phyloP scores from a whole-genome alignment of 495 filamentous ascomycete genomes.

The Penicillium nucicola region DNA sequence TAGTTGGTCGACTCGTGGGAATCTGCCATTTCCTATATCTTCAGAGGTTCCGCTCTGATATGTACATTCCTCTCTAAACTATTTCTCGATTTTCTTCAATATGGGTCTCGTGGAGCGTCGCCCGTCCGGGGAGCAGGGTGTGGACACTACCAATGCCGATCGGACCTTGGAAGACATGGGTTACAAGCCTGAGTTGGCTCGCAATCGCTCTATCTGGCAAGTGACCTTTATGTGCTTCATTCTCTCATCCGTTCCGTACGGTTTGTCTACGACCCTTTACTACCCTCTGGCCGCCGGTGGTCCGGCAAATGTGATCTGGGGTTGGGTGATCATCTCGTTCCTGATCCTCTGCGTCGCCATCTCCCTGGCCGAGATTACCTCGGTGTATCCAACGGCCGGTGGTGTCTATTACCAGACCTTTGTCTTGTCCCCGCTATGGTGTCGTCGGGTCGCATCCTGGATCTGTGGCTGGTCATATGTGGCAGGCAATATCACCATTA shows the following conservation, averaged over 20 bases:
- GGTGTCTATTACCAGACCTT: constrained; percentile 72
- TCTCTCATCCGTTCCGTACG: constrained; percentile 55
- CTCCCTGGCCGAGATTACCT: constrained; percentile 67
- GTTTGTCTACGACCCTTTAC: constrained; percentile 61
- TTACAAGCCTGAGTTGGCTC: constrained; percentile 52
- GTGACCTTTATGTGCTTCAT: constrained; percentile 41
- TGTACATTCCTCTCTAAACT: not conserved
- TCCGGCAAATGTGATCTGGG: constrained; percentile 61
- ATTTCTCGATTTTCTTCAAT: not conserved
- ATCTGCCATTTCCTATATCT: constrained; percentile 1
- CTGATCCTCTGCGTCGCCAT: constrained; percentile 64
- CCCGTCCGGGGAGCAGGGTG: constrained; percentile 14
- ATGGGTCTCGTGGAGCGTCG: constrained; percentile 18
- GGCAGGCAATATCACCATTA: constrained; percentile 58
- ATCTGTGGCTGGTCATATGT: constrained; percentile 69
- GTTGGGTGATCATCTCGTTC: constrained; percentile 59
- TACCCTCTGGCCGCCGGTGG: constrained; percentile 60
- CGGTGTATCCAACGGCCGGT: constrained; percentile 61
- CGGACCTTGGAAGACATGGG: constrained; percentile 41
- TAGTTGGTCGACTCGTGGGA: not conserved
- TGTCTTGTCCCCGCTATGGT: constrained; percentile 47
- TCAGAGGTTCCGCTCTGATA: not conserved
- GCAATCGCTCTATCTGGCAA: constrained; percentile 47
- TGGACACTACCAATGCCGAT: constrained; percentile 16
- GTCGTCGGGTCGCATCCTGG: constrained; percentile 58